phyloP scores from a whole-genome alignment of 768 basidiomycete species.

The Chalciporus pseudorubinellus region DNA sequence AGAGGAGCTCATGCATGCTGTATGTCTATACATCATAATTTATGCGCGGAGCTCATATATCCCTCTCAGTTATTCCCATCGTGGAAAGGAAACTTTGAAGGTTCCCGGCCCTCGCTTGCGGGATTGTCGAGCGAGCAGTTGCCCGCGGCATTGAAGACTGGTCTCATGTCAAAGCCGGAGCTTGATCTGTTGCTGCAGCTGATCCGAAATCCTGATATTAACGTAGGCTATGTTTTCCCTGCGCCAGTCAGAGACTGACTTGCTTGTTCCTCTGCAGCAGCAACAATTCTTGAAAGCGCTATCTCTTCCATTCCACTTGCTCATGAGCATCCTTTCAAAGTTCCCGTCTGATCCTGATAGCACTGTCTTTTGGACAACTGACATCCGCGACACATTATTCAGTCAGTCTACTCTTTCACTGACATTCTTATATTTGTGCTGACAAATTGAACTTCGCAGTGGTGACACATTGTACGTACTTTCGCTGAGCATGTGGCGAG shows the following conservation, averaged over 20 bases:
- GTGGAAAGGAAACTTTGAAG: slow-evolving; percentile 76
- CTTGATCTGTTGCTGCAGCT: slow-evolving; percentile 64
- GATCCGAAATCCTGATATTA: slow-evolving; percentile 74
- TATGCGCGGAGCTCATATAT: neutral
- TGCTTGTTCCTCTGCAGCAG: slow-evolving; percentile 34
- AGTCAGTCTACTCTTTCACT: slow-evolving; percentile 41
- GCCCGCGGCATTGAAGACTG: slow-evolving; percentile 58
- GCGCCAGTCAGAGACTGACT: slow-evolving; percentile 11
- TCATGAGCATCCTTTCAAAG: slow-evolving; percentile 71
- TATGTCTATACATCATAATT: slow-evolving; percentile 26
- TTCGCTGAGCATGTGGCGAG: neutral
- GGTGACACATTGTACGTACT: slow-evolving; percentile 34
- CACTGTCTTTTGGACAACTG: slow-evolving; percentile 68
- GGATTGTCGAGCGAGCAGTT: slow-evolving; percentile 59
- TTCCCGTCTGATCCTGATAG: slow-evolving; percentile 78
- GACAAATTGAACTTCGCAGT: slow-evolving; percentile 22
- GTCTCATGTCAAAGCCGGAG: slow-evolving; percentile 66
- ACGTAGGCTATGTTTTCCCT: slow-evolving; percentile 22
- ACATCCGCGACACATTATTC: slow-evolving; percentile 63
- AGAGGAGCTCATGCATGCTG: slow-evolving; percentile 79
- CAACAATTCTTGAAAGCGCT: slow-evolving; percentile 87
- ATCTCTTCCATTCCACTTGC: slow-evolving; percentile 75
- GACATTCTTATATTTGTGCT: neutral
- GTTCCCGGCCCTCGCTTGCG: slow-evolving; percentile 62
- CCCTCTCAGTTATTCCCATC: slow-evolving; percentile 66